Evolutionary conservation across 306 rosid genomes (phyloP).

Genomic region (Parietaria judaica): DNA sequence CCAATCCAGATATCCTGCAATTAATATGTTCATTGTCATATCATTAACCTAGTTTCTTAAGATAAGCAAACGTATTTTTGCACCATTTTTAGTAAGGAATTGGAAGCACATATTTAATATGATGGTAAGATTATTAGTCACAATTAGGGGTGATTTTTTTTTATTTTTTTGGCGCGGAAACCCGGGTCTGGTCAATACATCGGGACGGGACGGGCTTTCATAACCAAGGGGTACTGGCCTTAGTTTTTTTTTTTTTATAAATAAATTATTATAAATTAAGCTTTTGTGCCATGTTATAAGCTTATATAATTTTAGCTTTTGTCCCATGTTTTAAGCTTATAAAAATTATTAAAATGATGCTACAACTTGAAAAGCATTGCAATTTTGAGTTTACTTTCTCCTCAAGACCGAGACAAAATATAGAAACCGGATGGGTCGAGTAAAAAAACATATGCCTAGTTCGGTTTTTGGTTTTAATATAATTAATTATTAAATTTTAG

Average conservation of each 20-base stretch:
- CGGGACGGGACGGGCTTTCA: too few species aligned
- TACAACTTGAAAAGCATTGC: not conserved
- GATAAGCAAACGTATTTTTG: not conserved
- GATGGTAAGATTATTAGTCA: not conserved
- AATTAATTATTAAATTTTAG: too few species aligned
- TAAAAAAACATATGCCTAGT: too few species aligned
- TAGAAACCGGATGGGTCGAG: too few species aligned
- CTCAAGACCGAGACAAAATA: too few species aligned
- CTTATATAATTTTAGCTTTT: not conserved
- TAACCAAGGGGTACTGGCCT: too few species aligned
- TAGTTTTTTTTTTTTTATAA: not conserved
- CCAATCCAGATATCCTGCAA: slow-evolving; percentile 92
- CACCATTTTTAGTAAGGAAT: not conserved
- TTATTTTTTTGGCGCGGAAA: too few species aligned
- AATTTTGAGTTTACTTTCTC: too few species aligned
- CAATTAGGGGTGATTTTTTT: not conserved
- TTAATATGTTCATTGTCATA: not conserved
- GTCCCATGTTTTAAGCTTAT: not conserved
- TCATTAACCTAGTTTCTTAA: not conserved
- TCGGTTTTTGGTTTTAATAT: too few species aligned
- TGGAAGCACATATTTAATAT: not conserved
- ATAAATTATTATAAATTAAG: not conserved
- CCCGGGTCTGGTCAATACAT: too few species aligned
- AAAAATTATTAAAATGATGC: not conserved
- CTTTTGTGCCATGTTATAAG: not conserved